A percentile compares a stretch with the other conserved stretches of the same genome.
Conservation (phyloP, 2,329 filamentous ascomycete genomes). For the Macrophomina tecta region DNA sequence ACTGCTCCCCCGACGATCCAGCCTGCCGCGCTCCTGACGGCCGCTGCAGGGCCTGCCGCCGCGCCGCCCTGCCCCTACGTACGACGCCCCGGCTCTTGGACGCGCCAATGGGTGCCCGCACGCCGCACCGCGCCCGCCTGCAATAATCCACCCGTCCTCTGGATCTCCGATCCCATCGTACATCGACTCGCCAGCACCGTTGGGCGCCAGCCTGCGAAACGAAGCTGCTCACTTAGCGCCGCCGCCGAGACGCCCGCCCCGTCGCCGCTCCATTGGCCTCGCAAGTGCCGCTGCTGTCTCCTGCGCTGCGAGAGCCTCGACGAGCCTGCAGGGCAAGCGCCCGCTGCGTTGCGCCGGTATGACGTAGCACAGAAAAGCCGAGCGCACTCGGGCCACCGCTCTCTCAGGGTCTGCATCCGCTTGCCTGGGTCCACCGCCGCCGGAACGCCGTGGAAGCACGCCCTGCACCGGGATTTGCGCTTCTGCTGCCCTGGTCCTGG, state of each 20-base stretch:
- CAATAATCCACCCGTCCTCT: conserved; percentile 14
- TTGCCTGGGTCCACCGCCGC: conserved; percentile 24
- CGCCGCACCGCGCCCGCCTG: conserved; percentile 15
- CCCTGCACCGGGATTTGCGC: conserved; percentile 24
- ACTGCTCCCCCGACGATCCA: conserved; percentile 20
- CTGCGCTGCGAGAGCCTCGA: conserved; percentile 22
- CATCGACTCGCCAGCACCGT: conserved; percentile 22
- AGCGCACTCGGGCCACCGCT: conserved; percentile 12
- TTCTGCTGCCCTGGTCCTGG: conserved; percentile 22
- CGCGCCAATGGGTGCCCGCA: conserved; percentile 14
- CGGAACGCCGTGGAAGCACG: conserved; percentile 26
- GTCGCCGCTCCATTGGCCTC: conserved; percentile 1
- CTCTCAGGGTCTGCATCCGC: conserved; percentile 24
- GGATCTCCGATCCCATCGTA: conserved; percentile 24
- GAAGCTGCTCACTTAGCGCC: conserved; percentile 1
- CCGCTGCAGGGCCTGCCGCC: conserved; percentile 10
- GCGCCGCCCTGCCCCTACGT: background rate
- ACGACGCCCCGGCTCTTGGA: background rate
- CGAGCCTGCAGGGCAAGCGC: conserved; percentile 21
- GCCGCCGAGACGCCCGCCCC: background rate
- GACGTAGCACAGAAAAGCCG: conserved; percentile 25
- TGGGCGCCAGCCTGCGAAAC: conserved; percentile 24
- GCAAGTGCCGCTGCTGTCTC: background rate
- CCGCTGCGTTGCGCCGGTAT: conserved; percentile 13
- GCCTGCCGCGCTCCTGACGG: conserved; percentile 20